Percentiles rank a stretch among this genome's conserved stretches.
Conservation (phyloP, 2,329 filamentous ascomycete genomes). For the Neopestalotiopsis sp. region DNA sequence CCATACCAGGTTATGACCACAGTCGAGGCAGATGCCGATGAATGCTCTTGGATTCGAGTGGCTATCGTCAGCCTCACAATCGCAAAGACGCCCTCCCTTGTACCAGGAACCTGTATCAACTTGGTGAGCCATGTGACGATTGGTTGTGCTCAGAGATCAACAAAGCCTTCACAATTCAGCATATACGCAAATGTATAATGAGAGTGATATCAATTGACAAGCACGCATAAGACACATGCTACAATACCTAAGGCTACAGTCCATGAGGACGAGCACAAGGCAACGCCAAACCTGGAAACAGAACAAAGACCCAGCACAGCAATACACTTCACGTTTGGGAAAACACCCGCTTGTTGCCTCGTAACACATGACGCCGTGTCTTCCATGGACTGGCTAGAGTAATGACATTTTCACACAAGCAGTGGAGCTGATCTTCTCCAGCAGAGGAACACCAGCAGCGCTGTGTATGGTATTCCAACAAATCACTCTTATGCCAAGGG, state of each 20-base stretch:
- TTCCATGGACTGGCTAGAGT: background rate
- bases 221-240: background rate
- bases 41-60: background rate
- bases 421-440: background rate
- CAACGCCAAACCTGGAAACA: background rate
- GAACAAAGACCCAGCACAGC: background rate
- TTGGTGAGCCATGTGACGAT: background rate
- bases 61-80: too few species aligned
- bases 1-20: background rate
- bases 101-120: background rate
- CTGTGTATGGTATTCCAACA: background rate
- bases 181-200: background rate
- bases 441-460: background rate
- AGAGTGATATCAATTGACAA: background rate
- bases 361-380: background rate
- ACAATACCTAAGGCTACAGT: background rate
- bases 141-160: background rate
- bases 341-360: background rate
- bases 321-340: background rate
- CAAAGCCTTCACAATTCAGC: background rate
- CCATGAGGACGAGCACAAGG: background rate
- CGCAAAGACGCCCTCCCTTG: too few species aligned
- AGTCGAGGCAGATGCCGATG: background rate
- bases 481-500: constrained; percentile 39
- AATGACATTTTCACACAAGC: background rate